Percentiles rank a stretch among this genome's conserved stretches.
These are phyloP conservation scores for Kernera saxatilis DNA, from an alignment of 345 rosid species.

Conservation along the genomic window DNA sequence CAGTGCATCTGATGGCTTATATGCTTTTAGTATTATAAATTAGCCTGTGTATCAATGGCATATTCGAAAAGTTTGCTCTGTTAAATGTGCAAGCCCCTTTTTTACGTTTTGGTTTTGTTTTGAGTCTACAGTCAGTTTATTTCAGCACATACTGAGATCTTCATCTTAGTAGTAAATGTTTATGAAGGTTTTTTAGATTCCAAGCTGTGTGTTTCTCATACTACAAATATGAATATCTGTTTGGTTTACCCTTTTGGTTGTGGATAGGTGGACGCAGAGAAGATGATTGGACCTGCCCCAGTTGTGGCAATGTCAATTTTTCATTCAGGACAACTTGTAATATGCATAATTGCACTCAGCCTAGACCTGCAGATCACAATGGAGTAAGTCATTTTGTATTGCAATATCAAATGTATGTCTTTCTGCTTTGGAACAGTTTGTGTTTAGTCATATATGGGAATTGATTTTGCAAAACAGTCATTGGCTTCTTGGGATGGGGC, in stretches of 20 bases:
- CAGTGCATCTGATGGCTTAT: not conserved
- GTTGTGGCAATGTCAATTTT: conserved; percentile 95
- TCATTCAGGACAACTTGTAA: conserved; percentile 97
- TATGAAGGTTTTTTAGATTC: not conserved
- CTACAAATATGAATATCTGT: not conserved
- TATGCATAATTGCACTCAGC: conserved; percentile 97
- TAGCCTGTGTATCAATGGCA: no score
- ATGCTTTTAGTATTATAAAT: not conserved
- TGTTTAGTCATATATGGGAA: not conserved
- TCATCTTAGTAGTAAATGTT: not conserved
- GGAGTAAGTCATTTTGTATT: conserved; percentile 35
- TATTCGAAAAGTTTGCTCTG: no score
- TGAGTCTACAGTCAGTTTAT: not conserved
- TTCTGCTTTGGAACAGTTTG: not conserved
- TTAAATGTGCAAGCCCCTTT: not conserved
- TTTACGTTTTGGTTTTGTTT: not conserved
- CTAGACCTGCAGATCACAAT: conserved; percentile 90
- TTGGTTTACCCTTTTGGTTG: not conserved
- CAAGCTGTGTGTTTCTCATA: not conserved
- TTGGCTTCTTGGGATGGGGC: not conserved
- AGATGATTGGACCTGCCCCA: conserved; percentile 99
- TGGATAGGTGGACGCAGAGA: conserved; percentile 90
- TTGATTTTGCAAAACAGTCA: not conserved
- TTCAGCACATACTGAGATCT: no score
- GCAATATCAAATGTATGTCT: not conserved